These are phyloP conservation scores for Paratrypanosoma confusum DNA, from an alignment of 208 protist genomes.

Conservation along the genomic window DNA sequence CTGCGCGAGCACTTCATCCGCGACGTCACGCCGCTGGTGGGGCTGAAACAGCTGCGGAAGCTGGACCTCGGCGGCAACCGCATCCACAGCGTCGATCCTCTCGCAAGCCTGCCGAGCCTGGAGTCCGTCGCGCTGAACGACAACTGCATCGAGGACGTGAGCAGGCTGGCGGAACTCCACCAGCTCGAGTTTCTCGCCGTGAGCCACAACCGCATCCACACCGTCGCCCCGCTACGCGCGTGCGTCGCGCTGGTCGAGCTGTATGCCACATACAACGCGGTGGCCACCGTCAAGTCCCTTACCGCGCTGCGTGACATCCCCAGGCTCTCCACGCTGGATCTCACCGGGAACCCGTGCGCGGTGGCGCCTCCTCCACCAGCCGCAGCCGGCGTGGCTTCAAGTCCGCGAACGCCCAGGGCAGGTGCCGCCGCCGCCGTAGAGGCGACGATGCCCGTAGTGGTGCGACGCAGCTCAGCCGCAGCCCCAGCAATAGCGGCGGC, in stretches of 20 bases:
- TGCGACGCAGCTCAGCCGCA: not conserved
- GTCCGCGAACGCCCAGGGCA: no score
- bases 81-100: slow-evolving; percentile 27
- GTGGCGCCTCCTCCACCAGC: no score
- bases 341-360: slow-evolving; percentile 73
- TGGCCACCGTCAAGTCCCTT: slow-evolving; percentile 58
- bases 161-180: slow-evolving; percentile 22
- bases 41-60: slow-evolving; percentile 29
- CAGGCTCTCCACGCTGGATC: slow-evolving; percentile 85
- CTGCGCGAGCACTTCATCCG: slow-evolving; percentile 44
- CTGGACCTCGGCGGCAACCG: slow-evolving; percentile 72
- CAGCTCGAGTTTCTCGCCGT: slow-evolving; percentile 70
- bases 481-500: slow-evolving; percentile 1
- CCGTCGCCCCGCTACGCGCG: slow-evolving; percentile 22
- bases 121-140: slow-evolving; percentile 46
- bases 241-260: slow-evolving; percentile 55
- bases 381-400: no score
- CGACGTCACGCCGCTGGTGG: slow-evolving; percentile 30
- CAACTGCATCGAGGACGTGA: slow-evolving; percentile 47
- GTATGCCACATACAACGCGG: slow-evolving; percentile 79
- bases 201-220: slow-evolving; percentile 72
- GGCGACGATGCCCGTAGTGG: no score
- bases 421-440: no score
- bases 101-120: slow-evolving; percentile 26
- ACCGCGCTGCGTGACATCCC: slow-evolving; percentile 56